These are phyloP conservation scores for Fonsecaea pedrosoi DNA, from an alignment of 2,329 filamentous ascomycete species.

Conservation along the genomic window DNA sequence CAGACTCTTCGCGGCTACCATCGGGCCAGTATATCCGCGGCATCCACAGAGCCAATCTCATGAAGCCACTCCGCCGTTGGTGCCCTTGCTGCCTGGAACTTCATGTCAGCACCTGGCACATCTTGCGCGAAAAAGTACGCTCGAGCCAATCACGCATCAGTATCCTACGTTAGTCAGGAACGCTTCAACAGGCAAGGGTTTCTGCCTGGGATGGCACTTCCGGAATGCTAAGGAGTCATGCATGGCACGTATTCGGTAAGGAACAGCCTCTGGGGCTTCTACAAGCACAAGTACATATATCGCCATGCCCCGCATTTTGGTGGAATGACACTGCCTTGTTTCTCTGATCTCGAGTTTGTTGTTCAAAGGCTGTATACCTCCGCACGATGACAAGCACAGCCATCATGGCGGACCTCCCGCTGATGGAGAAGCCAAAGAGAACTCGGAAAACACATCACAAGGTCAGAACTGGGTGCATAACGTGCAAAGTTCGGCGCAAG, in stretches of 20 bases:
- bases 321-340: background rate
- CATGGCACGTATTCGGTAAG: slow-evolving; percentile 24
- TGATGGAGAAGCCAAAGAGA: slow-evolving; percentile 29
- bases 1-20: background rate
- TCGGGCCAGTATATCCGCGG: slow-evolving; percentile 1
- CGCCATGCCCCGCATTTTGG: slow-evolving; percentile 8
- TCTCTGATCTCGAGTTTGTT: background rate
- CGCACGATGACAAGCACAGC: slow-evolving; percentile 16
- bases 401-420: slow-evolving; percentile 15
- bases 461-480: slow-evolving; percentile 39
- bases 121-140: slow-evolving; percentile 25
- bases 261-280: background rate
- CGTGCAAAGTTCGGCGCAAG: slow-evolving; percentile 43
- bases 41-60: slow-evolving; percentile 6
- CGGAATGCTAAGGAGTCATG: background rate
- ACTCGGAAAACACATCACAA: slow-evolving; percentile 39
- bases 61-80: background rate
- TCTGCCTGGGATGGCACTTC: background rate
- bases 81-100: slow-evolving; percentile 14
- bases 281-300: slow-evolving; percentile 5
- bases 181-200: slow-evolving; percentile 4
- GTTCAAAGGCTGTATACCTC: background rate
- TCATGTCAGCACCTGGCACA: slow-evolving; percentile 23
- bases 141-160: slow-evolving; percentile 24
- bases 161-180: slow-evolving; percentile 9